Conservation (phyloP, 305 asterid genomes). For the Stenogyne calaminthoides region DNA sequence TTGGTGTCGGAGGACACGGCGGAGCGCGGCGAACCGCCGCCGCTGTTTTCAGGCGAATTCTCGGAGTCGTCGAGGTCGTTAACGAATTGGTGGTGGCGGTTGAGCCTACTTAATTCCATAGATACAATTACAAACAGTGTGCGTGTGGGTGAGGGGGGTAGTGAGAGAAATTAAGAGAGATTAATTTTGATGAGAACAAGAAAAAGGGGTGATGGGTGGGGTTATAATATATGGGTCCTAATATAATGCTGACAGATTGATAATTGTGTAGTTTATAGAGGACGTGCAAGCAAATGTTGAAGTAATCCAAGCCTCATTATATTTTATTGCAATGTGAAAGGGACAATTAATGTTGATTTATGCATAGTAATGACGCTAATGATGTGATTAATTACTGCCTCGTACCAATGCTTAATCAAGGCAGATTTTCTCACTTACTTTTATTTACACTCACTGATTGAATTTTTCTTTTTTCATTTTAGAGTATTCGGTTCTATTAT, state of each 20-base stretch:
- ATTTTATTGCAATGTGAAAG: slow-evolving; percentile 50
- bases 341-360: slow-evolving; percentile 47
- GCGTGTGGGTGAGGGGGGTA: neutral
- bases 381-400: slow-evolving; percentile 31
- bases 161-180: no score
- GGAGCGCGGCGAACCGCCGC: slow-evolving; percentile 66
- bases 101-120: slow-evolving; percentile 53
- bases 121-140: neutral
- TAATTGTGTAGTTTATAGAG: slow-evolving; percentile 53
- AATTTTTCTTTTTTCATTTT: neutral
- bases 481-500: neutral
- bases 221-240: slow-evolving; percentile 32
- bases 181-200: slow-evolving; percentile 29
- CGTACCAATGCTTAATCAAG: slow-evolving; percentile 25
- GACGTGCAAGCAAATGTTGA: slow-evolving; percentile 92
- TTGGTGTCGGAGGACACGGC: slow-evolving; percentile 50
- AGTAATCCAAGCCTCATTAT: slow-evolving; percentile 45
- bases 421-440: slow-evolving; percentile 27
- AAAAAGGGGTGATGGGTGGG: no score
- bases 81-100: slow-evolving; percentile 33
- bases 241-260: slow-evolving; percentile 51
- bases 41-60: slow-evolving; percentile 72
- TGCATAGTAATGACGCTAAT: slow-evolving; percentile 34
- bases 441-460: neutral
- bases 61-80: slow-evolving; percentile 61